Conservation (phyloP, 495 filamentous ascomycete genomes). For the Talaromyces wortmannii region DNA sequence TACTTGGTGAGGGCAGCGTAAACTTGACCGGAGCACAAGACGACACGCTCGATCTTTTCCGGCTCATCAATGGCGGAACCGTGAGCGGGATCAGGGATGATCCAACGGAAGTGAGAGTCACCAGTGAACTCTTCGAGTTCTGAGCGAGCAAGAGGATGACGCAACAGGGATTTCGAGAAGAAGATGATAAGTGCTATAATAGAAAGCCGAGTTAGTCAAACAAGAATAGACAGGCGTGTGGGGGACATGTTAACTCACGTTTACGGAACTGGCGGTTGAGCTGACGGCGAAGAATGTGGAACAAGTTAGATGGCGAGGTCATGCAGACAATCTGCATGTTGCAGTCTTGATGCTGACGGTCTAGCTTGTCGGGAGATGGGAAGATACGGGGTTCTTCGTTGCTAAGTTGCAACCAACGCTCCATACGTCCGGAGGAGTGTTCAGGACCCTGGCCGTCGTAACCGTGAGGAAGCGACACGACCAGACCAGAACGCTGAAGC, state of each 20-base stretch:
- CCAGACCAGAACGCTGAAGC: slow-evolving; percentile 92
- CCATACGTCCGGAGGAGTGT: slow-evolving; percentile 95
- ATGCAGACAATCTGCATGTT: slow-evolving; percentile 98
- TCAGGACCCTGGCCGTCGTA: slow-evolving; percentile 98
- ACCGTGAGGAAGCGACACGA: slow-evolving; percentile 91
- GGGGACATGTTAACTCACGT: slow-evolving; percentile 52
- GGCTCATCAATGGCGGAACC: slow-evolving; percentile 62
- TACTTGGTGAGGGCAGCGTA: slow-evolving; percentile 86
- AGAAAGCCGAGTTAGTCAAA: slow-evolving; percentile 10
- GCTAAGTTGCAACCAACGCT: slow-evolving; percentile 94
- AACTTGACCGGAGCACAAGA: slow-evolving; percentile 92
- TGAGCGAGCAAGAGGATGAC: slow-evolving; percentile 86
- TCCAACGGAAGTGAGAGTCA: slow-evolving; percentile 91
- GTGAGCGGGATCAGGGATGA: slow-evolving; percentile 85
- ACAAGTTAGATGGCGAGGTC: slow-evolving; percentile 87
- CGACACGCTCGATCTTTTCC: slow-evolving; percentile 87
- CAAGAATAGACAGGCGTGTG: background rate
- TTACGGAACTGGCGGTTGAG: slow-evolving; percentile 99
- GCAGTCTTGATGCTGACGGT: slow-evolving; percentile 97
- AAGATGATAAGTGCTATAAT: slow-evolving; percentile 79
- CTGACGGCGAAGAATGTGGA: slow-evolving; percentile 93
- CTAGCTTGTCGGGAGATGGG: slow-evolving; percentile 78
- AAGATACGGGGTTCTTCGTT: slow-evolving; percentile 96
- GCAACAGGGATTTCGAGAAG: slow-evolving; percentile 93
- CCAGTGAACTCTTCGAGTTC: slow-evolving; percentile 82